Evolutionary conservation across 2,329 filamentous ascomycete genomes (phyloP), one percentile per base, ranked within the genome.

Genomic region (Penicillium italicum): DNA sequence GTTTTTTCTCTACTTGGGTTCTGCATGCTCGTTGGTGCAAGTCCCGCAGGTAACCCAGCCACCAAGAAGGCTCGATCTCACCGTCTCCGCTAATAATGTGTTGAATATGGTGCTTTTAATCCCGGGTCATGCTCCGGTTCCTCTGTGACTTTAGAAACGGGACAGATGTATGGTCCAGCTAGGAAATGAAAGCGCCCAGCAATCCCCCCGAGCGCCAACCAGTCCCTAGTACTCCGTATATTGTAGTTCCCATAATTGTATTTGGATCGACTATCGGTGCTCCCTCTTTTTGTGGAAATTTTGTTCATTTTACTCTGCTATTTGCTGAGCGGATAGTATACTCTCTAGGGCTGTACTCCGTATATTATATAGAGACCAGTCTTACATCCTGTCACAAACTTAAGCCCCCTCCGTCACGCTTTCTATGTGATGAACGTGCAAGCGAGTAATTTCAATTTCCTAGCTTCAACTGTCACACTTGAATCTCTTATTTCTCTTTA

Each of bases 11-110:
- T 56, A 24, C 57, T 47, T 51, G 50, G 51, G 50, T 62, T 62
- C 62, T 63, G 61, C 58, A 62, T 63, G 62, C 67, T 69, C 64
- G 67, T 70, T 70, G 68, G 67, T 67, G 64, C 60, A 60, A 28
- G 30, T 43, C 48, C 59, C 43, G 50, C 53, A 55, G 58, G 24
- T 28, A 51, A 49, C 49, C 58, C 58, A 66, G 62, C 66, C 62
- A 69, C 61, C 60, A 40, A 58, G 50, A 58, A 59, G 66, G 64
- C 64, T 66, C 59, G 61, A 66, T 66, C 59, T 61, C 56, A 60
- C 52, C 58, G 63, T 64, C 55, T 66, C 68, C 62, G 62, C 68
- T 70, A 69, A 70, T 70, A 55, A 65, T 58, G 60, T 66, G 56
- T 55, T 63, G 47, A 26, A 53, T 58, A 26, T 57, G 40, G 40